Evolutionary conservation across 2,329 filamentous ascomycete species (phyloP).

Genomic region (Chaetomiaceae sp.): DNA sequence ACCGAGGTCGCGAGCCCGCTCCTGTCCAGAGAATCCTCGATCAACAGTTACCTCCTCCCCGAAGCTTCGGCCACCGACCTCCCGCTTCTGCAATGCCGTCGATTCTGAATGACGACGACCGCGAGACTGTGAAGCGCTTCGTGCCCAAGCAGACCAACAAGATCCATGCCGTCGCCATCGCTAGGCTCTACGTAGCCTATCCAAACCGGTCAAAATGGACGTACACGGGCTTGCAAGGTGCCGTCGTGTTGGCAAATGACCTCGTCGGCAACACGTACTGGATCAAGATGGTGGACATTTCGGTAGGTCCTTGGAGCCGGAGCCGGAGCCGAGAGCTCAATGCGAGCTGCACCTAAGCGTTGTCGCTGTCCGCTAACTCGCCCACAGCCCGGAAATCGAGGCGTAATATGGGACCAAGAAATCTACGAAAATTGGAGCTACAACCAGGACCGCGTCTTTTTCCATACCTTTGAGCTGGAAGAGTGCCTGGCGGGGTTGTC

Average conservation of each 20-base stretch:
- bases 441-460: constrained; percentile 96
- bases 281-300: constrained; percentile 96
- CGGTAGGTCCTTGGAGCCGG: constrained; percentile 53
- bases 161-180: constrained; percentile 92
- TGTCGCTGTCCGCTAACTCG: constrained; percentile 21
- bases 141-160: constrained; percentile 95
- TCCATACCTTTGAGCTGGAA: constrained; percentile 95
- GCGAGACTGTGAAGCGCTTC: constrained; percentile 90
- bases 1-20: not conserved
- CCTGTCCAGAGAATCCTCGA: not conserved
- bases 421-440: constrained; percentile 93
- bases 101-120: constrained; percentile 85
- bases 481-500: constrained; percentile 85
- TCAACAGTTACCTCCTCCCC: not conserved
- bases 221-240: constrained; percentile 89
- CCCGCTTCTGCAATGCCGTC: constrained; percentile 45
- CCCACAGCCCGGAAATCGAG: constrained; percentile 64
- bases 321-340: too few relatives aligned
- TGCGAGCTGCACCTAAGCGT: too few relatives aligned
- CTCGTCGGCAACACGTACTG: constrained; percentile 93
- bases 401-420: constrained; percentile 96
- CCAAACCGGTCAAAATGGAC: constrained; percentile 84
- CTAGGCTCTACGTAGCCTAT: constrained; percentile 87
- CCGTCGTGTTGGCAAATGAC: constrained; percentile 86
- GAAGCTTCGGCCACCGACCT: not conserved